phyloP scores from a whole-genome alignment of 108 stramenopile species.

The Cafeteria roenbergensis region DNA sequence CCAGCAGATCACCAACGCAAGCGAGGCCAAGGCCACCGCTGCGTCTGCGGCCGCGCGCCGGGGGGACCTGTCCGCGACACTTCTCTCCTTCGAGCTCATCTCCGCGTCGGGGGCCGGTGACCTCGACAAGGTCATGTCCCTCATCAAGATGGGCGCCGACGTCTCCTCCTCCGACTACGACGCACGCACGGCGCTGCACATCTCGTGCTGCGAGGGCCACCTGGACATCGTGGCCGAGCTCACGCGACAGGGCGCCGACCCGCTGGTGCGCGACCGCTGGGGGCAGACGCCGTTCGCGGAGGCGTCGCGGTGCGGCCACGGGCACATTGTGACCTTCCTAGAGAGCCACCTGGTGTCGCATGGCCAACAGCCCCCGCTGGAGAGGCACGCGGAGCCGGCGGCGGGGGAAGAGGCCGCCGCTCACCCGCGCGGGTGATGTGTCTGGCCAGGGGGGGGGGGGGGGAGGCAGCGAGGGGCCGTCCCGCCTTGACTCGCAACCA shows the following conservation, averaged over 20 bases:
- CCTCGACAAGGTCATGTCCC: background rate
- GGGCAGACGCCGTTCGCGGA: conserved; percentile 65
- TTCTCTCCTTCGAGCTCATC: background rate
- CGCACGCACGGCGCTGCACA: conserved; percentile 67
- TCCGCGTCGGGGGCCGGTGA: conserved; percentile 9
- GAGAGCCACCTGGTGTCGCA: conserved; percentile 20
- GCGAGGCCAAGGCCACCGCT: too few relatives aligned
- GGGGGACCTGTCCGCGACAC: background rate
- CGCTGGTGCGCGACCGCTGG: conserved; percentile 69
- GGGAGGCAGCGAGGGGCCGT: too few relatives aligned
- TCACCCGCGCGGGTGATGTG: too few relatives aligned
- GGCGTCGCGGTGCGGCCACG: conserved; percentile 37
- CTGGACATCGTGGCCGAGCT: conserved; percentile 46
- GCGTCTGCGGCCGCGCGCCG: too few relatives aligned
- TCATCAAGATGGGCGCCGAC: conserved; percentile 37
- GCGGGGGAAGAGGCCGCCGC: too few relatives aligned
- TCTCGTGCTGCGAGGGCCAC: conserved; percentile 67
- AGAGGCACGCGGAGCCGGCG: too few relatives aligned
- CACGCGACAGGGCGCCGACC: conserved; percentile 52
- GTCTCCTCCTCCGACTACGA: conserved; percentile 70
- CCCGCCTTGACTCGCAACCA: too few relatives aligned
- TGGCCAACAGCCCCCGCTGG: too few relatives aligned
- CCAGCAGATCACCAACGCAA: too few relatives aligned
- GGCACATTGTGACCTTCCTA: conserved; percentile 30
- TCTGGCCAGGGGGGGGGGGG: too few relatives aligned